A percentile compares a stretch with the other conserved stretches of the same genome.
Evolutionary conservation across 1,284 basidiomycete species (phyloP).

Genomic region (Singerocomus inundabilis): DNA sequence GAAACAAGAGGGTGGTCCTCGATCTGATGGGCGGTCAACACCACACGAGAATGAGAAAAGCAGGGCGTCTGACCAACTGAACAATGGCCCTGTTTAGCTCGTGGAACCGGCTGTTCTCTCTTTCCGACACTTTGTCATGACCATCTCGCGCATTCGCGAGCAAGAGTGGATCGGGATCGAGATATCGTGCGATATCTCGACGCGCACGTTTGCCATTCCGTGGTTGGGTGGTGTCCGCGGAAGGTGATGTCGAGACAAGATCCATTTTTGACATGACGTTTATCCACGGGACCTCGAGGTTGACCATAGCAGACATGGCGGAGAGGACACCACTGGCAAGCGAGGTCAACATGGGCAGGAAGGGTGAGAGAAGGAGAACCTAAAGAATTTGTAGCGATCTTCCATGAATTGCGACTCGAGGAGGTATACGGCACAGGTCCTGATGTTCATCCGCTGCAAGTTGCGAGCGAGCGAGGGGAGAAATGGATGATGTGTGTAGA

Average conservation of each 20-base stretch:
- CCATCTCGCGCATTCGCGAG: conserved; percentile 58
- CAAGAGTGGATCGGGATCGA: conserved; percentile 95
- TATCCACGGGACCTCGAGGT: conserved; percentile 94
- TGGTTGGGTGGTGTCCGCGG: conserved; percentile 47
- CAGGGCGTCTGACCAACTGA: conserved; percentile 68
- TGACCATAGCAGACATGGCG: conserved; percentile 99
- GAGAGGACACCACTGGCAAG: conserved; percentile 84
- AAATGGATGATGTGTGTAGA: conserved; percentile 98
- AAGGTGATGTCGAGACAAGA: conserved; percentile 67
- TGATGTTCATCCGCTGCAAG: conserved; percentile 69
- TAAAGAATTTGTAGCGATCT: conserved; percentile 98
- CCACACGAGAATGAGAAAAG: conserved; percentile 4
- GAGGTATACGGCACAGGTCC: conserved; percentile 85
- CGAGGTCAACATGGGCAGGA: conserved; percentile 7
- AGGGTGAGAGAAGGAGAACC: conserved; percentile 40
- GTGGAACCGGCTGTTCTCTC: conserved; percentile 89
- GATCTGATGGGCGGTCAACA: conserved; percentile 57
- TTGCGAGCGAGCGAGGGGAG: conserved; percentile 84
- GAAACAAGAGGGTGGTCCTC: conserved; percentile 98
- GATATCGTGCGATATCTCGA: conserved; percentile 85
- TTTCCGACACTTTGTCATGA: conserved; percentile 39
- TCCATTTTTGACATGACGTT: conserved; percentile 99
- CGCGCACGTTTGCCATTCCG: conserved; percentile 71
- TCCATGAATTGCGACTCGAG: conserved; percentile 99
- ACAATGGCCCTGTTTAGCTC: conserved; percentile 94